These are phyloP conservation scores for Parmelia sp. DNA, from an alignment of 495 filamentous ascomycete genomes.

Conservation along the genomic window DNA sequence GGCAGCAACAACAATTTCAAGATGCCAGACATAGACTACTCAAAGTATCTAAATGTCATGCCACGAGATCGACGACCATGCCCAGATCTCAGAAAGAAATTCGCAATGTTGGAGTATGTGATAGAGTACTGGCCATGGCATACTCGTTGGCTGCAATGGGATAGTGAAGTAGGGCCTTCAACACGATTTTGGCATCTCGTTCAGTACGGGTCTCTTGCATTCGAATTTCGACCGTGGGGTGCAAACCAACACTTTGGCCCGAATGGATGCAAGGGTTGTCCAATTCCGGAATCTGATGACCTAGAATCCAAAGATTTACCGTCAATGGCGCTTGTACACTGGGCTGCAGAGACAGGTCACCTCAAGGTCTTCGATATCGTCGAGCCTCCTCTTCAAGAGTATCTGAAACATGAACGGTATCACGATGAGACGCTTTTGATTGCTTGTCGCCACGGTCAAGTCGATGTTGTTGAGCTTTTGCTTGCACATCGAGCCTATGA, in stretches of 20 bases:
- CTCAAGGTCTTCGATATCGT: background rate
- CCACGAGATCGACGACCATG: background rate
- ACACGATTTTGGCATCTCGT: slow-evolving; percentile 1
- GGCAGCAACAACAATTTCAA: background rate
- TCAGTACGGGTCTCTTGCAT: slow-evolving; percentile 6
- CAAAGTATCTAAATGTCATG: background rate
- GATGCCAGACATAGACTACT: background rate
- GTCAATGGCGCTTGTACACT: slow-evolving; percentile 12
- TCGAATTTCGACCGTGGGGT: slow-evolving; percentile 22
- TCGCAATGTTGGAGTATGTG: slow-evolving; percentile 16
- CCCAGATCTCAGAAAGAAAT: background rate
- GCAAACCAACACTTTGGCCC: slow-evolving; percentile 13
- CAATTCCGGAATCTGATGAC: background rate
- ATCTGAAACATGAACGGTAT: slow-evolving; percentile 12
- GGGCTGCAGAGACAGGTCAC: slow-evolving; percentile 15
- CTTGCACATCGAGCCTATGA: background rate
- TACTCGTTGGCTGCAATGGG: background rate
- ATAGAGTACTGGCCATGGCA: slow-evolving; percentile 15
- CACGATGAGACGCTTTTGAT: slow-evolving; percentile 10
- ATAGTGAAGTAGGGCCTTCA: background rate
- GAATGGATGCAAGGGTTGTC: slow-evolving; percentile 14
- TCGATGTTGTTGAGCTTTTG: background rate
- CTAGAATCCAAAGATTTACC: background rate
- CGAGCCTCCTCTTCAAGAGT: background rate
- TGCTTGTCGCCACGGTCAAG: slow-evolving; percentile 16